phyloP scores from a whole-genome alignment of 73 alveolate species.

The Paramecium tetraurelia region DNA sequence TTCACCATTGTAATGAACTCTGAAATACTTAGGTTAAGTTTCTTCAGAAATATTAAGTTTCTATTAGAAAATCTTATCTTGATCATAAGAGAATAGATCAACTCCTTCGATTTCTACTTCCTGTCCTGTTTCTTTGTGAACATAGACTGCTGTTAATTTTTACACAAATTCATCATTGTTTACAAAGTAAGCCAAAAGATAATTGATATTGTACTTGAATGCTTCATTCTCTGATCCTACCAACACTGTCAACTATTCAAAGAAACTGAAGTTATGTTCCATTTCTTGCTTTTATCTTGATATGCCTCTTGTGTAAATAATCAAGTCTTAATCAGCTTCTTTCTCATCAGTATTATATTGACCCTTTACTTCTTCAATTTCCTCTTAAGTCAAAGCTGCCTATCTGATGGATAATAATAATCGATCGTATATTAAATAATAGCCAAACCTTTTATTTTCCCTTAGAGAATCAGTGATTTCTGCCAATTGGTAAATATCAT shows the following conservation, averaged over 20 bases:
- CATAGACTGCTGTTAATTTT: constrained; percentile 38
- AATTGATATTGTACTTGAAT: neutral
- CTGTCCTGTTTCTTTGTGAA: constrained; percentile 9
- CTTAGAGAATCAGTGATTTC: neutral
- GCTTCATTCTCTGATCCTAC: constrained; percentile 35
- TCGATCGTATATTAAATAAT: constrained; percentile 14
- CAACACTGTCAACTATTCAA: neutral
- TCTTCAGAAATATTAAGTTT: constrained; percentile 18
- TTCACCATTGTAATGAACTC: constrained; percentile 34
- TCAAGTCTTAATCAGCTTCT: constrained; percentile 20
- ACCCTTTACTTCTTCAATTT: neutral
- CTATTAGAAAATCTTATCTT: neutral
- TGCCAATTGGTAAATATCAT: constrained; percentile 16
- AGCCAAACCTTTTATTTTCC: neutral
- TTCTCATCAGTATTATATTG: constrained; percentile 35
- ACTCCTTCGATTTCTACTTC: constrained; percentile 44
- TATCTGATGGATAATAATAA: neutral
- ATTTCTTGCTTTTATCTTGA: neutral
- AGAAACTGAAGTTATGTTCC: neutral
- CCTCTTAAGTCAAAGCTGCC: neutral
- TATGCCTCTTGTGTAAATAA: neutral
- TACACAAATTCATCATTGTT: neutral
- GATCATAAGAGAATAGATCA: neutral
- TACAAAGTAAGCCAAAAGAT: constrained; percentile 15
- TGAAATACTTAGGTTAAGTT: neutral